Percentiles rank a stretch among this genome's conserved stretches.
phyloP scores from a whole-genome alignment of 2,329 filamentous ascomycete species.

The Metarhizium album region DNA sequence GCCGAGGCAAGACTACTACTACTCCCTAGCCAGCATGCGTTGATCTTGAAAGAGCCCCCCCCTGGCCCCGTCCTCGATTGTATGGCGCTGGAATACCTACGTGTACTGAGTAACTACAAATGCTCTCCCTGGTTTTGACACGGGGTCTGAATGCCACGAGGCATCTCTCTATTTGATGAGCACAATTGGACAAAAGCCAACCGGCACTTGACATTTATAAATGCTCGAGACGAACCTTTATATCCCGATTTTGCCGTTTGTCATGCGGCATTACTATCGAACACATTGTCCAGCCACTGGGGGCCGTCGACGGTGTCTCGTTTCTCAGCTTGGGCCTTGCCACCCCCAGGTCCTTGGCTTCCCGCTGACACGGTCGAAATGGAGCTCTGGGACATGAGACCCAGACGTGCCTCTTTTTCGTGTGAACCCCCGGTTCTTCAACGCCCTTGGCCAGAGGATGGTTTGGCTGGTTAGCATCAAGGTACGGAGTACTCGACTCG shows the following conservation, averaged over 20 bases:
- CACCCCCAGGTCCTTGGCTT: not conserved
- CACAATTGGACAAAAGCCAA: not conserved
- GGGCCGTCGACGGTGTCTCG: not conserved
- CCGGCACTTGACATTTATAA: not conserved
- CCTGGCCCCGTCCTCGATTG: too few relatives aligned
- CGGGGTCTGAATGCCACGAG: not conserved
- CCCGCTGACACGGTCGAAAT: not conserved
- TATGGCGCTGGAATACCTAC: too few relatives aligned
- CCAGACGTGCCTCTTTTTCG: not conserved
- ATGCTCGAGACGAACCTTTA: not conserved
- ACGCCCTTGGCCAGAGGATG: too few relatives aligned
- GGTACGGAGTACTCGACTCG: too few relatives aligned
- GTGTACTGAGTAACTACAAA: too few relatives aligned
- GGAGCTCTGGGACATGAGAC: not conserved
- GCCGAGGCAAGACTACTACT: too few relatives aligned
- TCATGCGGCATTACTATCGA: not conserved
- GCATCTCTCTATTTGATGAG: not conserved
- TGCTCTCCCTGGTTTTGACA: not conserved
- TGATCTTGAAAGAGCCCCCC: too few relatives aligned
- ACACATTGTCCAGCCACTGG: not conserved
- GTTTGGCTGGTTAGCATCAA: too few relatives aligned
- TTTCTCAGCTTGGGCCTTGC: not conserved
- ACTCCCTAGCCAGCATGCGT: too few relatives aligned
- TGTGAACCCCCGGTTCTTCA: too few relatives aligned
- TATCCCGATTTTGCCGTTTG: not conserved